phyloP scores from a whole-genome alignment of 345 rosid genomes.

The Arabis hirsuta region DNA sequence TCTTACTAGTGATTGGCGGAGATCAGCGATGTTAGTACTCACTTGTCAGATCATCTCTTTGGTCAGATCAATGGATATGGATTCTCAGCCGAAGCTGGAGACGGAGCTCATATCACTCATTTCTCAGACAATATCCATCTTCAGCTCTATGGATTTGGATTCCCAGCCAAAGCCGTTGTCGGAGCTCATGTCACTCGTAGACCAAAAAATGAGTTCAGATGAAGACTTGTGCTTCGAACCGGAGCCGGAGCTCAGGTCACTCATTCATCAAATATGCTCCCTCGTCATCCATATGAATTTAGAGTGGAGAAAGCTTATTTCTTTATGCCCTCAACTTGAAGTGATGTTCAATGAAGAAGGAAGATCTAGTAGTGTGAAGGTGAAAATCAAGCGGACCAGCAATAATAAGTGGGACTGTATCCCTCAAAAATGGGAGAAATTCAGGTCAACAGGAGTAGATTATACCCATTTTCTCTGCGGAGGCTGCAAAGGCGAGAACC shows the following conservation, averaged over 20 bases:
- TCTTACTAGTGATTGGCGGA: too few relatives aligned
- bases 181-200: neutral
- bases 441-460: neutral
- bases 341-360: neutral
- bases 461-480: neutral
- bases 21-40: too few relatives aligned
- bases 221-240: too few relatives aligned
- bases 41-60: neutral
- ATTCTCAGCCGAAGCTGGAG: neutral
- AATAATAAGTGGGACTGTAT: neutral
- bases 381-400: too few relatives aligned
- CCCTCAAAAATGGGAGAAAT: neutral
- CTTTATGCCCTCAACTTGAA: neutral
- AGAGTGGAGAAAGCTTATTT: neutral
- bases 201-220: too few relatives aligned
- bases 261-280: neutral
- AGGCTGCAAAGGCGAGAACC: neutral
- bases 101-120: neutral
- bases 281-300: neutral
- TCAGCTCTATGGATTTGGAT: conserved; percentile 11
- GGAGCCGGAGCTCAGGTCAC: neutral
- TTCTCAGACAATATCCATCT: neutral
- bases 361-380: neutral
- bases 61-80: neutral
- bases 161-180: neutral